Base-by-base conservation (phyloP, 1,139 yeast species). In the Hyphopichia khmerensis region DNA sequence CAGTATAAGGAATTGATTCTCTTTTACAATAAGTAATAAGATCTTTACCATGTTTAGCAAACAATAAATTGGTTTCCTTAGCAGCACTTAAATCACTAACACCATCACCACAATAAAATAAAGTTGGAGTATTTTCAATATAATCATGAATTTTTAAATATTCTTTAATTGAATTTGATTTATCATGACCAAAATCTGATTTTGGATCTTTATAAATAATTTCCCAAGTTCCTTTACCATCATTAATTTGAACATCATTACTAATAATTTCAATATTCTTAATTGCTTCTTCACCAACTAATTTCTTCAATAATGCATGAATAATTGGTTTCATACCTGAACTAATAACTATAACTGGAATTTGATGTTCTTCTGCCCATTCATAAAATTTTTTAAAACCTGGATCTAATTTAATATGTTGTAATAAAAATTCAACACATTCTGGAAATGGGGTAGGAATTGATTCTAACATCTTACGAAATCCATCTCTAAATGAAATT, bases 91-190 rank as follows among this genome's bases (percentile, higher is more conserved):
- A 73, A 63, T 93, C 99, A 42, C 95, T 84, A 24, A 93, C 97
- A 47, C 99, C 99, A 61, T 93, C 99, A 44, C 99, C 99, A 59
- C 96, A 87, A 72, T 93, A 93, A 62, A 91, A 87, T 54, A 90
- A 73, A 36, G 73, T 69, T 10, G 93, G 90, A 9, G 49, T 42
- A 27, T 48, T 47, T 9, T 50, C 41, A 15, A 57, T 50, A 68
- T 66, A 59, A 56, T 69, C 53, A 72, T 77, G 61, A 62, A 69
- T 49, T 48, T 60, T 53, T 63, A 74, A 78, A 58, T 80, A 87
- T 35, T 88, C 87, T 46, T 78, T 75, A 53, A 91, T 90, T 30
- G 95, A 85, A 43, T 80, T 75, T 38, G 96, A 83, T 70, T 93
- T 93, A 67, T 93, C 97, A 62, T 93, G 99, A 42, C 99, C 99